phyloP scores from a whole-genome alignment of 208 protist genomes.

The Leishmania martiniquensis region DNA sequence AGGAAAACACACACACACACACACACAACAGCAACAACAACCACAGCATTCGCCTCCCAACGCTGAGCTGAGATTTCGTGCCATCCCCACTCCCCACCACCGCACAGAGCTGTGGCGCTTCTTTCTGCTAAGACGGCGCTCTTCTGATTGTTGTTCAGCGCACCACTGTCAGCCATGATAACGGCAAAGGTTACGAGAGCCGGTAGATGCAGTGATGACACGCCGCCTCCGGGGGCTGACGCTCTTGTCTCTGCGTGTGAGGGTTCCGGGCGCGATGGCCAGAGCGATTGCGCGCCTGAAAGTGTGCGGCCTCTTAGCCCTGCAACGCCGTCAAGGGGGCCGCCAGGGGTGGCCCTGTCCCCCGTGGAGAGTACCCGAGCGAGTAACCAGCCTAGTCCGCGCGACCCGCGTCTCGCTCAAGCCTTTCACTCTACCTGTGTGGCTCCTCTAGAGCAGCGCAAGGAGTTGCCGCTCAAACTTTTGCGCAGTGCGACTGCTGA shows the following conservation, averaged over 20 bases:
- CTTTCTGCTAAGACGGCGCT: not conserved
- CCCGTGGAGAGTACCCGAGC: not conserved
- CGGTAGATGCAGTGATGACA: not conserved
- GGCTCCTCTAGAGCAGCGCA: too few relatives aligned
- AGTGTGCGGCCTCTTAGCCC: not conserved
- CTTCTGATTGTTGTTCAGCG: too few relatives aligned
- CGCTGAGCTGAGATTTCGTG: not conserved
- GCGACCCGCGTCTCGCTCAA: not conserved
- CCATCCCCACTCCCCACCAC: not conserved
- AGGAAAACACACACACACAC: too few relatives aligned
- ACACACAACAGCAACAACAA: too few relatives aligned
- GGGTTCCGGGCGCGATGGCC: too few relatives aligned
- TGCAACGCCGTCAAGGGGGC: not conserved
- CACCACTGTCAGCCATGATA: not conserved
- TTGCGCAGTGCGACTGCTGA: not conserved
- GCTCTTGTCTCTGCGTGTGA: not conserved
- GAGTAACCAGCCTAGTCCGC: not conserved
- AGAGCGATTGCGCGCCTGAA: not conserved
- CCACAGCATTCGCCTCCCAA: too few relatives aligned
- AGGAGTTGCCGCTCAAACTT: not conserved
- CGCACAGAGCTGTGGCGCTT: not conserved
- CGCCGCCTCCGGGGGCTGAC: not conserved
- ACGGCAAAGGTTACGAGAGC: not conserved
- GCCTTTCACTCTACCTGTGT: too few relatives aligned
- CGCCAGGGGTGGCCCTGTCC: not conserved